Conservation (phyloP, 192 early-diverging fungal species). For the Gaertneriomyces semiglobifer region DNA sequence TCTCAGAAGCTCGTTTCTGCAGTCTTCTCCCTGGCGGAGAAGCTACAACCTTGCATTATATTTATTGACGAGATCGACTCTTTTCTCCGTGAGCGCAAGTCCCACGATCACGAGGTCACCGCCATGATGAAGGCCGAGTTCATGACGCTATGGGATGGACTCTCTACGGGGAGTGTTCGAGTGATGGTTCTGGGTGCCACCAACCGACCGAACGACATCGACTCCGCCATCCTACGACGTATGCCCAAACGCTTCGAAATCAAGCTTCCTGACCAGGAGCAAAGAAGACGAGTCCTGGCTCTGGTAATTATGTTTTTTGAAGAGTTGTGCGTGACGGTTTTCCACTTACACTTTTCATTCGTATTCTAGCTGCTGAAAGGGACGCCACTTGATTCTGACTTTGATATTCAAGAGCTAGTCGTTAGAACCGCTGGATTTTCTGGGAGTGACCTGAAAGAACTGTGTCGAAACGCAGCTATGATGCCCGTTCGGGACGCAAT, state of each 20-base stretch:
- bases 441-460: conserved; percentile 92
- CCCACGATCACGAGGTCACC: conserved; percentile 92
- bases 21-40: conserved; percentile 88
- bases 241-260: conserved; percentile 97
- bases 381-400: conserved; percentile 58
- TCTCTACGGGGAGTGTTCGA: conserved; percentile 67
- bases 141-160: conserved; percentile 97
- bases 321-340: too few species aligned
- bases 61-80: conserved; percentile 99
- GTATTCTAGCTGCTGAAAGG: conserved; percentile 66
- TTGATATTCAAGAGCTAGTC: conserved; percentile 64
- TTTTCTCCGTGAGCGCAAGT: conserved; percentile 86
- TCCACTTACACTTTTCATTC: conserved; percentile 13
- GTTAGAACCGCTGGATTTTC: conserved; percentile 75
- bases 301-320: conserved; percentile 27
- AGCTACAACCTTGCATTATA: conserved; percentile 92
- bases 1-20: conserved; percentile 91
- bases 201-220: conserved; percentile 97
- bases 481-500: conserved; percentile 74
- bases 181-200: conserved; percentile 82
- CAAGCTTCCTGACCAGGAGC: conserved; percentile 73
- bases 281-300: conserved; percentile 78
- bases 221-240: conserved; percentile 90
- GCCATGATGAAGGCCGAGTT: conserved; percentile 99
- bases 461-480: conserved; percentile 96